A percentile compares a stretch with the other conserved stretches of the same genome.
Conservation (phyloP, 1,139 yeast species). For the Yamadazyma spencermartinsiae region DNA sequence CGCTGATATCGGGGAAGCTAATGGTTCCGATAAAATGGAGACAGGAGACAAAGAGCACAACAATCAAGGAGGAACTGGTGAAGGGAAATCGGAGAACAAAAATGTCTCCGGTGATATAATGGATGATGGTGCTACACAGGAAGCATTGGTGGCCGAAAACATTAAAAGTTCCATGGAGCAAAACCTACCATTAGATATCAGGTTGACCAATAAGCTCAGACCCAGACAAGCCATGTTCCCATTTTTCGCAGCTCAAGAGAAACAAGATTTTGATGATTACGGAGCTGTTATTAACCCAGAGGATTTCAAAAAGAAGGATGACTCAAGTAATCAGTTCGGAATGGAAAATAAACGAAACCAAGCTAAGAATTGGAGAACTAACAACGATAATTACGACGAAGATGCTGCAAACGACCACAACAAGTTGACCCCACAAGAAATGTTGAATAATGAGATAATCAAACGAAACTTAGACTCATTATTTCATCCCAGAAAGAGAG, state of each 20-base stretch:
- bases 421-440: slow-evolving; percentile 47
- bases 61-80: slow-evolving; percentile 4
- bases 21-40: slow-evolving; percentile 4
- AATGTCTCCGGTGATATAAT: slow-evolving; percentile 13
- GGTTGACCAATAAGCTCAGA: slow-evolving; percentile 54
- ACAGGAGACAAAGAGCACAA: slow-evolving; percentile 10
- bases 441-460: slow-evolving; percentile 42
- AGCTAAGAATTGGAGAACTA: slow-evolving; percentile 36
- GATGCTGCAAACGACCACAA: slow-evolving; percentile 21
- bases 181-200: slow-evolving; percentile 57
- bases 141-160: slow-evolving; percentile 42
- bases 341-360: slow-evolving; percentile 36
- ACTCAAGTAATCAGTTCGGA: slow-evolving; percentile 36
- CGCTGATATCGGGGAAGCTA: slow-evolving; percentile 6
- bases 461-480: slow-evolving; percentile 57
- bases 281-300: slow-evolving; percentile 70
- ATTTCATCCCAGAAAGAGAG: slow-evolving; percentile 54
- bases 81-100: slow-evolving; percentile 5
- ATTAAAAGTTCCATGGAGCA: slow-evolving; percentile 40
- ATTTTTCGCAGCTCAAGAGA: slow-evolving; percentile 44
- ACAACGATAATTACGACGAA: slow-evolving; percentile 19
- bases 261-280: slow-evolving; percentile 75
- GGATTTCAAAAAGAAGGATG: slow-evolving; percentile 66
- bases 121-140: slow-evolving; percentile 41
- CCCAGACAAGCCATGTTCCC: slow-evolving; percentile 83